phyloP scores from a whole-genome alignment of 495 filamentous ascomycete species.

The Aspergillus ellipticus region DNA sequence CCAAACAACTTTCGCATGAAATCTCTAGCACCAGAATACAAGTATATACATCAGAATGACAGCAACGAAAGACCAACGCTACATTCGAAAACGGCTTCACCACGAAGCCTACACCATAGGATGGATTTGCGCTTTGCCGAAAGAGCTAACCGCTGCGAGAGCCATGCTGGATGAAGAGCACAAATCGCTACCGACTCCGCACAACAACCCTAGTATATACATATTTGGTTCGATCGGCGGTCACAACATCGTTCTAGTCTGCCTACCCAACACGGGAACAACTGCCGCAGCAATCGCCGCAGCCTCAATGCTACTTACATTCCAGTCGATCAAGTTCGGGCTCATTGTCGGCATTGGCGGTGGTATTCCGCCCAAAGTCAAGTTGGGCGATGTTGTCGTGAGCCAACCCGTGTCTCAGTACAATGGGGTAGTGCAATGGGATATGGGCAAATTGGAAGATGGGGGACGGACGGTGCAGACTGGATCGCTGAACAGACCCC shows the following conservation, averaged over 20 bases:
- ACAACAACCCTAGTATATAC: conserved; percentile 11
- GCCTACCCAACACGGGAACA: conserved; percentile 20
- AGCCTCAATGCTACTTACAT: conserved; percentile 26
- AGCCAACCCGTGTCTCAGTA: conserved; percentile 21
- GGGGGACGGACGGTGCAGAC: conserved; percentile 18
- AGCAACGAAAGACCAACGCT: too few relatives aligned
- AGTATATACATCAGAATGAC: too few relatives aligned
- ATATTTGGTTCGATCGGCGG: conserved; percentile 10
- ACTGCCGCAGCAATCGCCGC: conserved; percentile 26
- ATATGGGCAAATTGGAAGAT: conserved; percentile 26
- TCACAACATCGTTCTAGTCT: conserved; percentile 32
- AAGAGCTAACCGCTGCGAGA: conserved; percentile 37
- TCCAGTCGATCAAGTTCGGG: conserved; percentile 30
- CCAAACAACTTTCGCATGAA: too few relatives aligned
- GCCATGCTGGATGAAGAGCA: conserved; percentile 41
- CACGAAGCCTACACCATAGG: conserved; percentile 39
- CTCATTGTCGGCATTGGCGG: conserved; percentile 41
- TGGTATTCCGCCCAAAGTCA: conserved; percentile 27
- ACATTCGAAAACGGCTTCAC: too few relatives aligned
- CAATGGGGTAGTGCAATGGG: conserved; percentile 40
- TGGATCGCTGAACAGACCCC: conserved; percentile 27
- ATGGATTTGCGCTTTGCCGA: conserved; percentile 42
- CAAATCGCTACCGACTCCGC: neutral
- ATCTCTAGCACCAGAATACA: too few relatives aligned
- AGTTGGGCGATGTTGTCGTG: conserved; percentile 43